Evolutionary conservation across 148 eudicot genomes (phyloP), one percentile per base, ranked within the genome.

Genomic region (Diospyros kaki): DNA sequence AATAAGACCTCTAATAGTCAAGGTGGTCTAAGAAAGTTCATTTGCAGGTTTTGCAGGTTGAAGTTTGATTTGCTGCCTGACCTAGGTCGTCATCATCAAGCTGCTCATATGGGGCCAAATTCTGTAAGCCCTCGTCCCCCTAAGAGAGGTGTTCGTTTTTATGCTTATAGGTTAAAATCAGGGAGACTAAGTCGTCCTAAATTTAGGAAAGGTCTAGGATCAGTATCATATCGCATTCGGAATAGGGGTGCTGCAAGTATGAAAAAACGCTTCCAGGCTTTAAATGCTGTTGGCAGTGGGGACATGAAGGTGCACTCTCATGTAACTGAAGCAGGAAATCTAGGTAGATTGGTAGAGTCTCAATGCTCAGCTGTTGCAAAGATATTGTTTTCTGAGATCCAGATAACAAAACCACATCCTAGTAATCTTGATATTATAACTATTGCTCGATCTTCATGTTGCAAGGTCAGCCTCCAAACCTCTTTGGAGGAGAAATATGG

Each of bases 81-180:
- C 80, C 90, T 95, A 68, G 99, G 99, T n/a, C 94, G 96, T 58
- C 99, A 95, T 80, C 97, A 95, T 85, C 99, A 95, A 83, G 97
- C 99, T 73, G 99, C 94, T 81, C 99, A 95, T 83, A 90, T 86
- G 94, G 88, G 85, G 28, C 81, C 89, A 62, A 81, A 58, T 70
- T 73, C 89, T 69, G 74, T 80, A 6, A 78, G 78, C 18, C 78
- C 91, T 64, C 85, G 85, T 58, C 84, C 82, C 53, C 76, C 81
- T 18, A 91, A 84, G 84, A 90, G 83, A 79, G 93, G 96, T 73
- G 77, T 92, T 60, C 92, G 83, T 78, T 90, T 79, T 70, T 88
- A 86, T 82, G 84, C 97, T n/a, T 85, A 90, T 69, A 92, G 89
- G 77, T 74, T 95, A 64, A 90, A 95, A 83, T 88, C 99, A 46